Evolutionary conservation across 257 asterid species (phyloP), one percentile per base, ranked within the genome.

Genomic region (Striga asiatica): DNA sequence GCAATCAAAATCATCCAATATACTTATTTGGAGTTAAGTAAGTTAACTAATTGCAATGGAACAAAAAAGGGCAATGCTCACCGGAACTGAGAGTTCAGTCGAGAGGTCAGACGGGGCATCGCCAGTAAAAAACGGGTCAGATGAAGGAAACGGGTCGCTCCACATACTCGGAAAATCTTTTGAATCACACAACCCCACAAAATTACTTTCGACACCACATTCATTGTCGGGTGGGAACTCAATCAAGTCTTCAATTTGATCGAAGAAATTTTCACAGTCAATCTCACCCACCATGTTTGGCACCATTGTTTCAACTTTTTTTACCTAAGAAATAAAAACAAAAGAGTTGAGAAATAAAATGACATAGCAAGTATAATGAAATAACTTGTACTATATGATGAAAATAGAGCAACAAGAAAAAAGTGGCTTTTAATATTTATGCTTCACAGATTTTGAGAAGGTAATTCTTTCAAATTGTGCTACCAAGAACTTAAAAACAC

Each of bases 21-120:
- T n/a, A n/a, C n/a, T n/a, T n/a, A n/a, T n/a, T n/a, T n/a, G n/a
- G n/a, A n/a, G n/a, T n/a, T n/a, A n/a, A n/a, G n/a, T n/a, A n/a
- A n/a, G n/a, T n/a, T n/a, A n/a, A n/a, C n/a, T n/a, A n/a, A n/a
- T n/a, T n/a, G n/a, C n/a, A n/a, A n/a, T n/a, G n/a, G n/a, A n/a
- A n/a, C n/a, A n/a, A n/a, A 49, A 5, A 17, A 17, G 9, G 10
- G 3, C 17, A 54, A 42, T 28, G 47, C 78, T 78, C 73, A 88
- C 95, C 82, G 94, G 95, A 70, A 85, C 81, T 22, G 88, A 79
- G 71, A 84, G 80, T 73, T 84, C 89, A 1, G 87, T 75, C 0
- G 93, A 77, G 60, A 85, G 76, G 74, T 78, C 89, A 1, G 92
- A 69, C 10, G 79, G 74, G 1, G 66, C 29, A 35, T 66, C 62